Percentiles rank a stretch among this genome's conserved stretches.
Conservation (phyloP, 345 rosid genomes). For the Eucalyptus pauciflora region DNA sequence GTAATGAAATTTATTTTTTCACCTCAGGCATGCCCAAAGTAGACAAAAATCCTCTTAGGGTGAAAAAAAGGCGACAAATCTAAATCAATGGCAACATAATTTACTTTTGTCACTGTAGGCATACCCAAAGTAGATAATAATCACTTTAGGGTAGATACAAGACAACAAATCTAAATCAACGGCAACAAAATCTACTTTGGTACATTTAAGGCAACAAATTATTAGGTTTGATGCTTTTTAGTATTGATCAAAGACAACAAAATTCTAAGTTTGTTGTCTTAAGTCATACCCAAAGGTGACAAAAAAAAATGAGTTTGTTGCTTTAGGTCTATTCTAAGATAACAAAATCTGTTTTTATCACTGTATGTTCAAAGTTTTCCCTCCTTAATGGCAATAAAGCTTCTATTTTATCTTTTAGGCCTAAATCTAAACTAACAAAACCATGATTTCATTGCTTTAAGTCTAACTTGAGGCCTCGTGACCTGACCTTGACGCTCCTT, state of each 20-base stretch:
- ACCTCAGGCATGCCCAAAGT: background rate
- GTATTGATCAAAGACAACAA: background rate
- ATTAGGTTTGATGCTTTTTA: background rate
- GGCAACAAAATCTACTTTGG: background rate
- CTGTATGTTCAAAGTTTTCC: background rate
- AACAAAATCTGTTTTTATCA: background rate
- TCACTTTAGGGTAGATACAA: background rate
- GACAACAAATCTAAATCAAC: background rate
- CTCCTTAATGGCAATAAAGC: background rate
- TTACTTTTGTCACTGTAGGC: background rate
- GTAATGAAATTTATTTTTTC: background rate
- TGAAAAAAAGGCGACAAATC: background rate
- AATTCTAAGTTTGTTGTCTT: background rate
- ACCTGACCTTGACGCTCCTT: rapidly evolving
- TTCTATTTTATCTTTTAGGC: background rate
- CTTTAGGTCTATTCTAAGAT: background rate
- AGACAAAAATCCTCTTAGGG: background rate
- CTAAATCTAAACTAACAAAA: background rate
- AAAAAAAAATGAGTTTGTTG: background rate
- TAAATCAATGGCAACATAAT: background rate
- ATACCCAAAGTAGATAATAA: background rate
- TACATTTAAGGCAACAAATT: background rate
- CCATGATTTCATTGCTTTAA: background rate
- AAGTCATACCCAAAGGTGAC: background rate
- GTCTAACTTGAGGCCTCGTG: background rate